These are phyloP conservation scores for Suillus ampliporus DNA, from an alignment of 768 basidiomycete species.

Conservation along the genomic window DNA sequence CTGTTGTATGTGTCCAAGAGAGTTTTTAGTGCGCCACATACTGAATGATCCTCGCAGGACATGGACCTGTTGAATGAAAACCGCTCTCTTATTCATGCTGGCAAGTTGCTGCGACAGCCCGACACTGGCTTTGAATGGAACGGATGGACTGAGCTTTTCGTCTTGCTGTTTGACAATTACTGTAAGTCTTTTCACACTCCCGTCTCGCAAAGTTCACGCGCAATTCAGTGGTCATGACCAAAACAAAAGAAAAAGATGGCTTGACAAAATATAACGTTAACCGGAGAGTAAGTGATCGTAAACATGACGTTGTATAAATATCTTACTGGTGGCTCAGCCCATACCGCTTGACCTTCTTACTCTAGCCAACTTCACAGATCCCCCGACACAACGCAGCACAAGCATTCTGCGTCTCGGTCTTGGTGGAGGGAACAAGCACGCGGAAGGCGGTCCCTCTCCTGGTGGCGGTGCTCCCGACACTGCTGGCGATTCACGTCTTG, in stretches of 20 bases:
- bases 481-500: conserved; percentile 68
- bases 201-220: conserved; percentile 17
- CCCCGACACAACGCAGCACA: conserved; percentile 73
- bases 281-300: conserved; percentile 61
- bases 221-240: conserved; percentile 83
- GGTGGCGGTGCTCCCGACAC: conserved; percentile 43
- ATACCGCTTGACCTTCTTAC: conserved; percentile 92
- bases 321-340: conserved; percentile 55
- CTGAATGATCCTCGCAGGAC: conserved; percentile 49
- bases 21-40: neutral
- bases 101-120: conserved; percentile 84
- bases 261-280: conserved; percentile 80
- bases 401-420: conserved; percentile 72
- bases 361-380: conserved; percentile 82
- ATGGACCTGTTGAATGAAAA: conserved; percentile 89
- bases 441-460: conserved; percentile 30
- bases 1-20: conserved; percentile 48
- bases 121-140: conserved; percentile 89
- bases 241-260: conserved; percentile 79
- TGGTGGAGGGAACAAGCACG: conserved; percentile 47
- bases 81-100: conserved; percentile 82
- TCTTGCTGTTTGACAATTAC: conserved; percentile 95
- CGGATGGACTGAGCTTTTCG: conserved; percentile 89
- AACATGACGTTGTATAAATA: neutral
- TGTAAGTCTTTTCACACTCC: conserved; percentile 50